Base-by-base conservation (phyloP, 768 basidiomycete genomes). In the Tubosaeta brunneosetosa region DNA sequence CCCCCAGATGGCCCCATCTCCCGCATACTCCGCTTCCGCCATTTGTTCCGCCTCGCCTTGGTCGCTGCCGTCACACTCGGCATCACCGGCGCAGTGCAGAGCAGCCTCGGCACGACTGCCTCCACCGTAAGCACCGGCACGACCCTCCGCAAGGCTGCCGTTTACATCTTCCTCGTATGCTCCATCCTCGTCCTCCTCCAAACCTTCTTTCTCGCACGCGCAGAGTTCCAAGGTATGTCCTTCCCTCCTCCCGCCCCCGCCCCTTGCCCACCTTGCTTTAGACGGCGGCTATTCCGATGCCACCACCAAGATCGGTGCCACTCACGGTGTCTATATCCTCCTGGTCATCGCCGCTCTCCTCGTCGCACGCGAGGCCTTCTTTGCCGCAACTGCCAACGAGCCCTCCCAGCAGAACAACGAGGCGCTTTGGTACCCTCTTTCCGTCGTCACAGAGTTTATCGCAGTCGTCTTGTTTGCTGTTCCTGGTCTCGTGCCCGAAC, bases 401-500 rank as follows among this genome's bases (percentile, higher is more conserved):
- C 1, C 22, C 2, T n/a, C 44, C 0, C 14, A 44, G 4, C 67
- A 71, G 46, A 59, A 62, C 38, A 59, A 66, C 14, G 69, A 73
- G 41, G 55, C 49, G 1, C 31, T 69, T 8, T 71, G 68, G 64
- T 72, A 70, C 36, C 70, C 71, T 3, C 56, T 73, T 27, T 33
- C 64, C 19, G 72, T 55, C 2, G 47, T 66, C 13, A 59, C 72
- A 11, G 71, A 73, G 46, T 54, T 66, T 31, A 47, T 73, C 22
- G 71, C 65, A 9, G 61, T 68, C 13, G 4, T 47, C 38, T 46
- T 70, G 31, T 71, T 69, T 47, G 47, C 59, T 14, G 37, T 59
- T 3, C 68, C 67, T 5, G 69, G 72, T 32, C 56, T 73, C 0
- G 68, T 73, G n/a, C 69, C 70, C 17, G 53, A 57, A n/a, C 10